A percentile compares a stretch with the other conserved stretches of the same genome.
Evolutionary conservation across 345 rosid genomes (phyloP).

Genomic region (Linum usitatissimum): DNA sequence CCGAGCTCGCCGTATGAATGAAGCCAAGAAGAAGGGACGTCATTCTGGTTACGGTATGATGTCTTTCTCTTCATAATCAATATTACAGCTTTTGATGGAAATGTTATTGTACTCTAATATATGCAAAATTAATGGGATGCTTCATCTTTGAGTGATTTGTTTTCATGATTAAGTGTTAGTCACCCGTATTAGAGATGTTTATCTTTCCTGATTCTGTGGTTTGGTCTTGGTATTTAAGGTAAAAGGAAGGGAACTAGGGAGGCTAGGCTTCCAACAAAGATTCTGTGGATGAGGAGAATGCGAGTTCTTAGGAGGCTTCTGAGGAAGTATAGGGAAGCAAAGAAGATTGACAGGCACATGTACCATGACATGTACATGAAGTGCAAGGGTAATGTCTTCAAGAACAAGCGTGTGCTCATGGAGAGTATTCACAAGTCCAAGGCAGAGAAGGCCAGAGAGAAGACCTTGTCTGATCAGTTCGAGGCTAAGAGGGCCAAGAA

Average conservation of each 20-base stretch:
- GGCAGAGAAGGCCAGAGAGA: conserved; percentile 8
- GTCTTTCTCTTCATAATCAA: no score
- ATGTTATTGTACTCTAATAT: background rate
- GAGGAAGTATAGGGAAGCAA: conserved; percentile 5
- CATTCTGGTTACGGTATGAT: background rate
- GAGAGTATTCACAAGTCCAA: conserved; percentile 14
- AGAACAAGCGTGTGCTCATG: conserved; percentile 13
- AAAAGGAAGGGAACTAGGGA: conserved; percentile 17
- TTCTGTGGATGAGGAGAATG: conserved; percentile 14
- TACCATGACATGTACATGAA: conserved; percentile 12
- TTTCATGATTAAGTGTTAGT: no score
- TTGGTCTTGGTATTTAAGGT: background rate
- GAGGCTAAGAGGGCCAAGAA: conserved; percentile 95
- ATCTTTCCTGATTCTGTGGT: background rate
- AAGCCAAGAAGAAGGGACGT: conserved; percentile 7
- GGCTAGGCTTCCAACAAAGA: conserved; percentile 12
- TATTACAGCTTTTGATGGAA: no score
- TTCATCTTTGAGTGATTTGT: no score
- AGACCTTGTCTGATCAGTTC: conserved; percentile 58
- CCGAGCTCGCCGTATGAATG: background rate
- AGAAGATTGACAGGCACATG: conserved; percentile 12
- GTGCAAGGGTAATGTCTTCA: conserved; percentile 14
- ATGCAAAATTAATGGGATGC: no score
- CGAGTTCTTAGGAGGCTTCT: conserved; percentile 9
- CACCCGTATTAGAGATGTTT: no score